Conservation (phyloP, 176 grass and related monocot genomes). For the Phoenix dactylifera region DNA sequence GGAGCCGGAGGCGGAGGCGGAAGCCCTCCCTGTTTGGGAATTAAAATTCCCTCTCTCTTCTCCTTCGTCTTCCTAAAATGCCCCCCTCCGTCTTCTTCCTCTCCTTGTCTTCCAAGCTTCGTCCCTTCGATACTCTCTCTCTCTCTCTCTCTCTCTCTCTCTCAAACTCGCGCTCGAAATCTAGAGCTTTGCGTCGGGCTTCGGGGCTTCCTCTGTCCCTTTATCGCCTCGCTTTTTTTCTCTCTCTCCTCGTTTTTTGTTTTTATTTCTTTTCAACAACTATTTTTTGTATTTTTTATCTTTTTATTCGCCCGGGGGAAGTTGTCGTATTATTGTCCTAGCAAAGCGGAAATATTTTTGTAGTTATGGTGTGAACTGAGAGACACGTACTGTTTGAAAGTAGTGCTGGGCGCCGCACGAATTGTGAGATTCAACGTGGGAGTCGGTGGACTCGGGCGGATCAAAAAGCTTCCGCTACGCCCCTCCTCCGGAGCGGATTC, state of each 20-base stretch:
- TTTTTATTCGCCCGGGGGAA: neutral
- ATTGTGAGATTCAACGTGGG: too few species aligned
- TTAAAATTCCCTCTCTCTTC: conserved; percentile 1
- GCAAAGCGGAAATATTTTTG: too few species aligned
- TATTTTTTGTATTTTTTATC: neutral
- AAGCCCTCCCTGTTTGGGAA: neutral
- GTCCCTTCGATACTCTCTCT: neutral
- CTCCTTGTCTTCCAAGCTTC: neutral
- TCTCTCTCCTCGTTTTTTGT: neutral
- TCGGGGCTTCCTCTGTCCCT: neutral
- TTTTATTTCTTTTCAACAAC: neutral
- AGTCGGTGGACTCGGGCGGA: too few species aligned
- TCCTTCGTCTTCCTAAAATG: conserved; percentile 2
- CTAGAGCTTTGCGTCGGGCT: conserved; percentile 22
- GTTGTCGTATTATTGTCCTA: too few species aligned
- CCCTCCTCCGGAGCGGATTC: too few species aligned
- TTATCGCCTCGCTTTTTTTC: neutral
- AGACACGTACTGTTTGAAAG: too few species aligned
- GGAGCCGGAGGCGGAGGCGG: neutral
- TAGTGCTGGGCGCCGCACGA: too few species aligned
- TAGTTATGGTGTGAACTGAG: too few species aligned
- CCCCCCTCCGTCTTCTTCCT: neutral
- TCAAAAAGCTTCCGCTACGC: too few species aligned
- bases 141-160: neutral
- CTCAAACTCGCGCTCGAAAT: conserved; percentile 8